Conservation (phyloP, 176 grass and related monocot species). For the Saccharum spontaneum region DNA sequence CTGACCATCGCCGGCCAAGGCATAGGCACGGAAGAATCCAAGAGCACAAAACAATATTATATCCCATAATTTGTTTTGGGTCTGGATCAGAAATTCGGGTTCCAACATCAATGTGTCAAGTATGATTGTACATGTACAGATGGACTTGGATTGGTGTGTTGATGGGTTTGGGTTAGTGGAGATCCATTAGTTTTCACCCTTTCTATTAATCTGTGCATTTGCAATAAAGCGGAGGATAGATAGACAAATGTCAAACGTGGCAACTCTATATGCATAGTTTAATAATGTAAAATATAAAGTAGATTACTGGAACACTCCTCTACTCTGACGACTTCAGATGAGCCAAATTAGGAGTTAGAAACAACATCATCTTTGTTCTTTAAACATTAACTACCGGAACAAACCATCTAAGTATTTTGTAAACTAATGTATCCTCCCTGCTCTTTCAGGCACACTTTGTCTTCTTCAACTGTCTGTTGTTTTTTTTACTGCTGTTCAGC, state of each 20-base stretch:
- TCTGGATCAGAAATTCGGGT: conserved; percentile 6
- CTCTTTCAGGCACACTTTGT: conserved; percentile 38
- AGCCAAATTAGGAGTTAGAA: conserved; percentile 25
- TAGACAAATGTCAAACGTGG: conserved; percentile 54
- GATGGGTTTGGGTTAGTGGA: conserved; percentile 18
- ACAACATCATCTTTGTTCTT: conserved; percentile 8
- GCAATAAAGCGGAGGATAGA: not conserved
- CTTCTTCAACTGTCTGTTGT: not conserved
- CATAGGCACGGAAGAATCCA: not conserved
- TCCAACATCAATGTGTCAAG: not conserved
- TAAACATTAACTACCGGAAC: conserved; percentile 27
- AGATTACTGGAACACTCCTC: conserved; percentile 23
- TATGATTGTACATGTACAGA: conserved; percentile 18
- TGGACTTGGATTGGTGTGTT: conserved; percentile 16
- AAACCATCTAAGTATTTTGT: conserved; percentile 24
- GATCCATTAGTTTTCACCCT: conserved; percentile 4
- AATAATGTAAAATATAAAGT: conserved; percentile 31
- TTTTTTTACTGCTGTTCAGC: conserved; percentile 13
- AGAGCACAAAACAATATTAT: not conserved
- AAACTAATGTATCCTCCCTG: conserved; percentile 1
- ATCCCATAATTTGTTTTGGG: not conserved
- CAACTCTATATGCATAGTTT: conserved; percentile 43
- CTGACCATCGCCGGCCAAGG: not conserved
- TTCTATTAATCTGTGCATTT: conserved; percentile 23
- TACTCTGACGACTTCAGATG: conserved; percentile 47